Evolutionary conservation across 2,329 filamentous ascomycete genomes (phyloP).

Genomic region (Colletotrichum abscissum): DNA sequence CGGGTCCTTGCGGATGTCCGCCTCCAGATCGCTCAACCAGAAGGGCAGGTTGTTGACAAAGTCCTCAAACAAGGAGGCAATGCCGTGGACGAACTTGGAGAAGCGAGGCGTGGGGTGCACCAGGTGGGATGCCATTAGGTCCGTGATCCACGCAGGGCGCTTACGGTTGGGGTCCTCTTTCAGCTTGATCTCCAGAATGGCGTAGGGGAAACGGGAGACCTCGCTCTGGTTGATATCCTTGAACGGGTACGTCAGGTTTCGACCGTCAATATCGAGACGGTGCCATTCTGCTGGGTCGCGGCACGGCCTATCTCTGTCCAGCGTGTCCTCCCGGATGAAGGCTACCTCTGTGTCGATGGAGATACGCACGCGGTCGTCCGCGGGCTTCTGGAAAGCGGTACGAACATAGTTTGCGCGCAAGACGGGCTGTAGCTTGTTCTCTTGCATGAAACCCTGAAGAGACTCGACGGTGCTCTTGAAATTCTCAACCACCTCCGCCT

Average conservation of each 20-base stretch:
- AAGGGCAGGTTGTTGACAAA: conserved; percentile 96
- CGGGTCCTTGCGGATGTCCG: conserved; percentile 93
- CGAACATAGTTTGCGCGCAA: conserved; percentile 93
- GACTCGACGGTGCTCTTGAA: conserved; percentile 79
- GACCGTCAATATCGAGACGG: conserved; percentile 86
- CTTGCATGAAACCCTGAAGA: conserved; percentile 83
- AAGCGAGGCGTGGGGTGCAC: conserved; percentile 91
- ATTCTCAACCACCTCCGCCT: conserved; percentile 72
- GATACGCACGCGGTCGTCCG: conserved; percentile 89
- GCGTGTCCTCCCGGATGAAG: conserved; percentile 81
- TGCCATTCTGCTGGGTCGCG: conserved; percentile 92
- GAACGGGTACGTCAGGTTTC: conserved; percentile 88
- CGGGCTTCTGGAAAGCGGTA: conserved; percentile 95
- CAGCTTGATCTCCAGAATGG: conserved; percentile 92
- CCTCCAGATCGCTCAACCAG: conserved; percentile 92
- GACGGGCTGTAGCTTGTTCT: conserved; percentile 83
- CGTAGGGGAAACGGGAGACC: conserved; percentile 89
- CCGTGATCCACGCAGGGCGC: conserved; percentile 86
- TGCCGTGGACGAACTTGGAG: conserved; percentile 96
- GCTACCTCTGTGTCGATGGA: conserved; percentile 93
- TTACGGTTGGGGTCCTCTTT: conserved; percentile 74
- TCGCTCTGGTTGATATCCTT: conserved; percentile 89
- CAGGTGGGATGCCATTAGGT: conserved; percentile 91
- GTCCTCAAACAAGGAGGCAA: conserved; percentile 92
- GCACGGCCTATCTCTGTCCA: conserved; percentile 87